Evolutionary conservation across 1,284 basidiomycete genomes (phyloP), one percentile per base, ranked within the genome.

Genomic region (Boletus sp.): DNA sequence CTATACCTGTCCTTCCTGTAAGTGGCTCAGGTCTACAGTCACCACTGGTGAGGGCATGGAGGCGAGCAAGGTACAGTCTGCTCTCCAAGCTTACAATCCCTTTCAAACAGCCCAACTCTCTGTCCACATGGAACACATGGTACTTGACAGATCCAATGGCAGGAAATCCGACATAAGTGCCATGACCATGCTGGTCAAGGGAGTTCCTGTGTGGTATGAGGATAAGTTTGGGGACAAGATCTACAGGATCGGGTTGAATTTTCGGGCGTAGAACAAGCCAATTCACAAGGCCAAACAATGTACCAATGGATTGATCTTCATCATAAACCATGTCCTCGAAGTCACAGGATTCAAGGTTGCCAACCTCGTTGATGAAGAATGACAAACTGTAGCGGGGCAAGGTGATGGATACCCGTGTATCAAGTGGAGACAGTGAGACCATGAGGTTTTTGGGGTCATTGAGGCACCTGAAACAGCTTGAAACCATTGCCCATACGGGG

Each of bases 101-200:
- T 27, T 21, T 56, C 23, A 59, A 27, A 19, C 58, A 59, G 19
- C 54, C 58, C 1, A 58, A 17, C 3, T 59, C 55, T 5, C 16
- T 40, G 33, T 58, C 57, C 16, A 37, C 57, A 5, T 48, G 21
- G 44, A 47, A 58, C 6, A 21, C n/a, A n/a, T 43, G 27, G 27
- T 56, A 16, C 6, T 6, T 9, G n/a, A 48, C 30, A 21, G 47
- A 37, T 9, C 30, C 30, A 25, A n/a, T 31, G 21, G 33, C 28
- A n/a, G 27, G 33, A 25, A 38, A 13, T 1, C 28, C n/a, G 16
- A 55, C 19, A n/a, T 9, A 7, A 38, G 48, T 19, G 13, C 17
- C 11, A 4, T 30, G 3, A 11, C 17, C 35, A 17, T 3, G 11
- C 35, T 31, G 28, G 3, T 19, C 2, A 35, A 25, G 1, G 8